Evolutionary conservation across 73 alveolate species (phyloP), one percentile per base, ranked within the genome.

Genomic region (Paramecium tetraurelia): DNA sequence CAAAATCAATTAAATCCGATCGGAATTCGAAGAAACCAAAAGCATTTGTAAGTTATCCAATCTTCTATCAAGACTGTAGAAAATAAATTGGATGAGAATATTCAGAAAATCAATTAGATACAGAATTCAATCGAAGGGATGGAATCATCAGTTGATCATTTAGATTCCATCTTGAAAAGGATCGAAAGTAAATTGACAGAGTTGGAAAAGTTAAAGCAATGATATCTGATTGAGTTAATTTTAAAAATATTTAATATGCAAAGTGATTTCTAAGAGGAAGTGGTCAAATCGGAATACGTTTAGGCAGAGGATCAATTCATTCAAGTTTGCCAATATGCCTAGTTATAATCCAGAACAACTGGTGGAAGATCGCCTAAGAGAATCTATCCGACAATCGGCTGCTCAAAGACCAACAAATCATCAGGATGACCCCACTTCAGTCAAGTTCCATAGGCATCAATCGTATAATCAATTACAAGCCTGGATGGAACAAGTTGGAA

Each of bases 81-180:
- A 22, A 22, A 41, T 27, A 43, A 80, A 80, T 22, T 80, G 14
- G 90, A 80, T 80, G 90, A 80, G 22, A 40, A 80, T 46, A 80
- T 80, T 14, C 6, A 46, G 27, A 80, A 48, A 46, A 80, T 80
- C 8, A 80, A 80, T 80, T 20, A 41, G 6, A 80, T 80, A 43
- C 5, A 27, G n/a, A 80, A 80, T 80, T 24, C 70, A 0, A 80
- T 80, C 20, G 90, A 80, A 44, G 90, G 90, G 4, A 80, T 80
- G 90, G 90, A 80, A 80, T 80, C 90, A 44, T 41, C 90, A 10
- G 90, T 80, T 8, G 90, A 80, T 46, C 72, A 80, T 46, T 44
- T 80, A 6, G 90, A 80, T 41, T 38, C 75, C 5, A 41, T 80
- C 6, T 44, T 80, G 38, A 80, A 48, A 35, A 41, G 90, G 12